phyloP scores from a whole-genome alignment of 768 basidiomycete species.

The Boletus subparvulus region DNA sequence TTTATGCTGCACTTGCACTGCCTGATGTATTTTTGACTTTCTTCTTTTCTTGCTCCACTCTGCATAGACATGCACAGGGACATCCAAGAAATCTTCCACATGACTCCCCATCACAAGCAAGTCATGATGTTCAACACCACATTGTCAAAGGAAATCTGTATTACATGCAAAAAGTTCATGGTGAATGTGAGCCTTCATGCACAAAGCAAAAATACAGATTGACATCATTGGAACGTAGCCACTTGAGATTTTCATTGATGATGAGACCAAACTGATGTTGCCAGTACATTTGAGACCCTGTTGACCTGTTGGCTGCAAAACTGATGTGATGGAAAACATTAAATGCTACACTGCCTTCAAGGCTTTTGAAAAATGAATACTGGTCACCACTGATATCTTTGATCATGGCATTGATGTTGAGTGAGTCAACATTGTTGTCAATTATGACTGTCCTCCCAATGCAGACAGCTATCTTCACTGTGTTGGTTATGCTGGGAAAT shows the following conservation, averaged over 20 bases:
- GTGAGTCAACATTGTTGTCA: conserved; percentile 98
- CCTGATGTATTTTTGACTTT: too few relatives aligned
- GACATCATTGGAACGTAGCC: conserved; percentile 59
- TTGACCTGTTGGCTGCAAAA: background rate
- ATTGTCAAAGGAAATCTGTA: conserved; percentile 92
- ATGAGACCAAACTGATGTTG: conserved; percentile 96
- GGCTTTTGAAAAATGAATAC: conserved; percentile 97
- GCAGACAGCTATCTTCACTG: conserved; percentile 99
- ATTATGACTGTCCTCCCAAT: conserved; percentile 96
- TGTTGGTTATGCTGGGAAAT: conserved; percentile 98
- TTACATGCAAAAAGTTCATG: conserved; percentile 99
- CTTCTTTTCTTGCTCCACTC: conserved; percentile 51
- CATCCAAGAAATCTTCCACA: conserved; percentile 99
- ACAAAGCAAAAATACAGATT: background rate
- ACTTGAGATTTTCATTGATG: conserved; percentile 98
- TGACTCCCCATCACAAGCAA: conserved; percentile 99
- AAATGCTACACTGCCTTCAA: conserved; percentile 97
- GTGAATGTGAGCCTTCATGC: conserved; percentile 68
- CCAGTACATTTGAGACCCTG: conserved; percentile 67
- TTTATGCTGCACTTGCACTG: too few relatives aligned
- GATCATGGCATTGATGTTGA: conserved; percentile 99
- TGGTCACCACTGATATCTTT: conserved; percentile 99
- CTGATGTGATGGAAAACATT: conserved; percentile 54
- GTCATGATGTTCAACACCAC: conserved; percentile 99
- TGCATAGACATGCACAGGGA: conserved; percentile 99